Evolutionary conservation across 2,329 filamentous ascomycete species (phyloP).

Genomic region (Epichloe elymi): DNA sequence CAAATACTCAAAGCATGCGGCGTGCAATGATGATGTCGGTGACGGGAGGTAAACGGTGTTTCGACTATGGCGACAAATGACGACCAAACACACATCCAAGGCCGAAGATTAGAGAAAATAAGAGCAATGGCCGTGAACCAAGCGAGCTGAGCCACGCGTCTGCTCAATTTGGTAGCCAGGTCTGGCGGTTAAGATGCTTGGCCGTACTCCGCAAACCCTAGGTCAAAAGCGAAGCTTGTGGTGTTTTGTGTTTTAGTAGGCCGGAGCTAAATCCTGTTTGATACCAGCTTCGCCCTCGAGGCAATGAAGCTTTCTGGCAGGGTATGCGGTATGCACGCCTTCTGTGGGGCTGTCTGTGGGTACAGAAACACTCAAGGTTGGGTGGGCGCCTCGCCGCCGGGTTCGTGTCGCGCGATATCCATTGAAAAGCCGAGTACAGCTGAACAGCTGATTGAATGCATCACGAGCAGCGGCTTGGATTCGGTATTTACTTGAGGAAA

Average conservation of each 20-base stretch:
- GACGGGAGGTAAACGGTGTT: neutral
- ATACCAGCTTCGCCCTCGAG: too few relatives aligned
- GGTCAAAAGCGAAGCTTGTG: neutral
- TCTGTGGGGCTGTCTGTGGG: neutral
- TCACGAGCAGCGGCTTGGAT: too few relatives aligned
- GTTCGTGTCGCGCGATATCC: neutral
- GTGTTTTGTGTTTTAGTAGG: neutral
- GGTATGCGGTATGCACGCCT: neutral
- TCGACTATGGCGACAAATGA: neutral
- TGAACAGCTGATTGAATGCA: too few relatives aligned
- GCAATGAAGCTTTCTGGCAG: neutral
- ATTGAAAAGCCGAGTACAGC: too few relatives aligned
- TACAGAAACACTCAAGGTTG: neutral
- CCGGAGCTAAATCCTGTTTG: too few relatives aligned
- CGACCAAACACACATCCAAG: neutral
- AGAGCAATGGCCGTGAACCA: neutral
- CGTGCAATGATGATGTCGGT: neutral
- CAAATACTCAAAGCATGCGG: neutral
- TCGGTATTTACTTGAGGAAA: too few relatives aligned
- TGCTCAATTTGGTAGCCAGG: neutral
- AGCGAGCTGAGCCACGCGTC: neutral
- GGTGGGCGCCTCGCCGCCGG: neutral
- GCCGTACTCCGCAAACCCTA: neutral
- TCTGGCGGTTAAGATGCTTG: neutral
- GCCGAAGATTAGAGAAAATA: neutral